Base-by-base conservation (phyloP, 169 alveolate species). In the Cryptosporidium bovis region DNA sequence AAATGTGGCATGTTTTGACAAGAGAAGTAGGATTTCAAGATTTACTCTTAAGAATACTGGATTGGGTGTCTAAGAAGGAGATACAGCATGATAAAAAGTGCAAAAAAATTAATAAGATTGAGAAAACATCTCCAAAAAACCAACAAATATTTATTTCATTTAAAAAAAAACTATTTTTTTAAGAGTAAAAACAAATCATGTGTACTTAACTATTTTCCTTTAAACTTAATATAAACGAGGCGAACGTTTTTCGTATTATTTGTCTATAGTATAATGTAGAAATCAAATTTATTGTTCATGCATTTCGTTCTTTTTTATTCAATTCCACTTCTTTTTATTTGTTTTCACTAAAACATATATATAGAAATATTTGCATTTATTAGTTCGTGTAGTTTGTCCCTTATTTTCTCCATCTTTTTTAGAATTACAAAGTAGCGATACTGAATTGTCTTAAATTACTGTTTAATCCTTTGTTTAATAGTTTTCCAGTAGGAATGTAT, bases 1-100 rank as follows among this genome's bases (percentile, higher is more conserved):
- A 62, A 5, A 77, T 77, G 87, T 77, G 71, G 77, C 87, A 77
- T 77, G 71, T 60, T 13, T 13, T 77, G 15, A 77, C 87, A 50
- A 58, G 87, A 60, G 87, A 77, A 44, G 18, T 51, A 12, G 87
- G 87, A 58, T 77, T 60, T 62, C 71, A 60, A 20, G 87, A 77
- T 36, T n/a, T 77, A 13, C 48, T 60, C 12, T 58, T 34, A 29
- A 62, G 40, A 24, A 77, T 77, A 56, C 31, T 77, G 10, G 48
- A 16, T 16, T 77, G 87, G 87, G 50, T 77, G 8, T 60, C 87
- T 20, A 53, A 53, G 29, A 53, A 53, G 1, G 83, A 69, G 20
- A 24, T 51, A 6, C 36, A 33, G 1, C 67, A 69, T 31, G 83
- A 69, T 50, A 69, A 31, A 1, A 69, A 33, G 27, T 34, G 33